Evolutionary conservation across 164 flowering plant species (phyloP), one percentile per base, ranked within the genome.

Genomic region (Dillenia turbinata): DNA sequence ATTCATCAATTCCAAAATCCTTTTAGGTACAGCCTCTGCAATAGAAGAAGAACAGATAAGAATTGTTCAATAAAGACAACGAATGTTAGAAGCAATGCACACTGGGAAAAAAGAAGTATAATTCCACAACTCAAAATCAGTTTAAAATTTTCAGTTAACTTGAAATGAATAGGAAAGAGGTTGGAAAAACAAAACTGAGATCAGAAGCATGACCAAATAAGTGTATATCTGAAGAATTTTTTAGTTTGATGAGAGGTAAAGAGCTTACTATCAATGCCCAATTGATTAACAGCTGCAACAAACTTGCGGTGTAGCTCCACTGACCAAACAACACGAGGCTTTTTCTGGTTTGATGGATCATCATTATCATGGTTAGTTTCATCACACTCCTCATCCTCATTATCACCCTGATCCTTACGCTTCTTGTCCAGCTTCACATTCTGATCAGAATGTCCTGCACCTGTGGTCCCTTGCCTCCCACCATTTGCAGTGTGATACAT

Each of bases 11-110:
- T 93, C 97, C 61, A 93, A 85, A 63, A 93, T 93, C 79, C 82
- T 88, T 80, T 93, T 93, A 0, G 98, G 98, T 56, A 88, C 89
- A 59, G 98, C 97, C 78, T 93, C 98, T 93, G 86, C 78, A 75
- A 12, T 12, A 49, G 33, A 56, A 65, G 7, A 9, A 9, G 3
- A 57, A 8, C 46, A 0, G 40, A 33, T 33, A 33, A 6, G 40
- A 33, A 33, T 33, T 5, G 5, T 33, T 5, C 40, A 33, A 33
- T 33, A 33, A 33, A 33, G 40, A 33, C 7, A 33, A 33, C 5
- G 6, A 33, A 33, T 33, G 40, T 33, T 33, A 33, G 40, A 33
- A 33, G 0, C 40, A 33, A 33, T 4, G 40, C 40, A 33, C 40
- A 33, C 40, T 33, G 40, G 40, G 40, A 33, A 33, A 33, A 33